A percentile compares a stretch with the other conserved stretches of the same genome.
These are phyloP conservation scores for Colletotrichum cordylinicola DNA, from an alignment of 2,329 filamentous ascomycete species.

Conservation along the genomic window DNA sequence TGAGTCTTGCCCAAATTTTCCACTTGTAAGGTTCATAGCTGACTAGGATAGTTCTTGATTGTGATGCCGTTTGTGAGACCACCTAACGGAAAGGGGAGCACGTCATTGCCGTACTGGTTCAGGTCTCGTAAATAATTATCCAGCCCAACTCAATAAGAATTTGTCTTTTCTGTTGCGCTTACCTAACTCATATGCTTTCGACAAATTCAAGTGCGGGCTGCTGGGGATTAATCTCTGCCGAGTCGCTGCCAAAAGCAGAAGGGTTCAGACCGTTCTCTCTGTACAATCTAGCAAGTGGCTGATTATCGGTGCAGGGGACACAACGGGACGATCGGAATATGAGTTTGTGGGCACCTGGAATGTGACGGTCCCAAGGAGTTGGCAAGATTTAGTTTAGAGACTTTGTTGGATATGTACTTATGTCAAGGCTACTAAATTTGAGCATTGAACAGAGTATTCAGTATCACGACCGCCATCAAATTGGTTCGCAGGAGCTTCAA, in stretches of 20 bases:
- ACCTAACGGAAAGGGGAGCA: constrained; percentile 10
- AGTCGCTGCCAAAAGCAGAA: not conserved
- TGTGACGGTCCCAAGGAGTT: not conserved
- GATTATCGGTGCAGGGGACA: not conserved
- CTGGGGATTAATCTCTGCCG: not conserved
- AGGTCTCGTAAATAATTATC: not conserved
- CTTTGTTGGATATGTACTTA: not conserved
- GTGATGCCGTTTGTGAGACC: constrained; percentile 16
- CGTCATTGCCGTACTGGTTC: constrained; percentile 13
- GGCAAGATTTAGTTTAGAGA: not conserved
- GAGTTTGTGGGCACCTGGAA: not conserved
- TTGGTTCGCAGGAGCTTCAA: not conserved
- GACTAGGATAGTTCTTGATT: not conserved
- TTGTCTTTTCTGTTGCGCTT: not conserved
- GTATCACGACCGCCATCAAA: not conserved
- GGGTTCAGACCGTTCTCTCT: not conserved
- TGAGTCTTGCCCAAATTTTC: not conserved
- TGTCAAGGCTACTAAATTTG: not conserved
- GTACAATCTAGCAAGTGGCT: not conserved
- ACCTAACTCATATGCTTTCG: not conserved
- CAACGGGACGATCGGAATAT: not conserved
- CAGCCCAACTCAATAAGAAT: not conserved
- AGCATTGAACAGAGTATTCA: not conserved
- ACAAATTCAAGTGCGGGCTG: not conserved
- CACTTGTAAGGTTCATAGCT: not conserved